phyloP scores from a whole-genome alignment of 306 rosid genomes.

The Gleditsia sinensis region DNA sequence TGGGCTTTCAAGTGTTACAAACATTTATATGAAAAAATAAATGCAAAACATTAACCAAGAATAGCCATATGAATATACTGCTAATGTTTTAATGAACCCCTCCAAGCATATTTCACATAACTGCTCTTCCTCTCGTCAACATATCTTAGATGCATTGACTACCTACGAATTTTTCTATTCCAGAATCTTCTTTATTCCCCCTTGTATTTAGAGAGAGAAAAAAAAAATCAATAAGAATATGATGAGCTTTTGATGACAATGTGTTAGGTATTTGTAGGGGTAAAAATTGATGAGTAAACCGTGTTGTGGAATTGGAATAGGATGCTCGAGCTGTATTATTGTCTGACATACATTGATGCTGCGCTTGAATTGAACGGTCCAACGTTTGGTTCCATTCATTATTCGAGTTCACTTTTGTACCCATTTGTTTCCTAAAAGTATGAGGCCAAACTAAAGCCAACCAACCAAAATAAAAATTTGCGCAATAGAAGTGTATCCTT shows the following conservation, averaged over 20 bases:
- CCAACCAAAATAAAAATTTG: neutral
- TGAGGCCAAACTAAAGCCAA: neutral
- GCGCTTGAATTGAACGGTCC: conserved; percentile 22
- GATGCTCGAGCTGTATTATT: conserved; percentile 25
- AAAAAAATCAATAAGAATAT: neutral
- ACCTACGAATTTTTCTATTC: too few species aligned
- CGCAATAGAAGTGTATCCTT: neutral
- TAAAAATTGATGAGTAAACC: neutral
- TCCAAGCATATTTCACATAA: too few species aligned
- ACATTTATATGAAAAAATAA: too few species aligned
- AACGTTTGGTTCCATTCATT: neutral
- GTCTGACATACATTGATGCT: conserved; percentile 22
- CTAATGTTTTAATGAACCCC: too few species aligned
- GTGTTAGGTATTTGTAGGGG: neutral
- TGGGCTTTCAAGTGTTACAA: too few species aligned
- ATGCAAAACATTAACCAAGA: too few species aligned
- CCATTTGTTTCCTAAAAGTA: conserved; percentile 26
- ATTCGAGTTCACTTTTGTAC: conserved; percentile 17
- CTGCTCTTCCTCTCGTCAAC: too few species aligned
- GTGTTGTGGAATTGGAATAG: conserved; percentile 18
- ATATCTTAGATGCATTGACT: too few species aligned
- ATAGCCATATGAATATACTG: too few species aligned
- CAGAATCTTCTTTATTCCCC: neutral
- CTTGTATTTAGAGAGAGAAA: neutral
- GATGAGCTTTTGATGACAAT: neutral